Conservation (phyloP, 371 early-diverging fungal species). For the Rhizomucor pusillus region DNA sequence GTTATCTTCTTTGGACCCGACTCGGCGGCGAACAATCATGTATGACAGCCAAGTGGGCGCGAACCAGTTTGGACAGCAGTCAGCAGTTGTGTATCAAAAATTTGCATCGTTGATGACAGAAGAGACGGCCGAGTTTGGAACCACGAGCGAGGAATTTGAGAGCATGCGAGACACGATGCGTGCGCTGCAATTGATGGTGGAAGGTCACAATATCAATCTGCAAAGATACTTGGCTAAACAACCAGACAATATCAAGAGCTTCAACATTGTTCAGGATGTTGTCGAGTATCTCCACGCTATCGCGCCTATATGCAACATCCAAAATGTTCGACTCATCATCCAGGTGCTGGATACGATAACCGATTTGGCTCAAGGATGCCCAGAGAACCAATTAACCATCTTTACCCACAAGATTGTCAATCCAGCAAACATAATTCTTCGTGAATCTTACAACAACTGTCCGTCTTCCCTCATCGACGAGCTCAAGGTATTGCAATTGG, state of each 20-base stretch:
- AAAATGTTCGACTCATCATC: conserved; percentile 45
- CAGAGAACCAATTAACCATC: conserved; percentile 42
- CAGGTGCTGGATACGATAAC: conserved; percentile 60
- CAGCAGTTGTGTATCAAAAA: conserved; percentile 18
- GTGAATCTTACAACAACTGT: conserved; percentile 31
- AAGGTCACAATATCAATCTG: conserved; percentile 54
- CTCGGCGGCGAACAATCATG: conserved; percentile 5
- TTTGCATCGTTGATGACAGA: conserved; percentile 27
- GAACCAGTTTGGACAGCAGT: conserved; percentile 6
- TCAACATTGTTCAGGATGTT: conserved; percentile 53
- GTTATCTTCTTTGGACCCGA: conserved; percentile 7
- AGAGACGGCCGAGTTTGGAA: conserved; percentile 28
- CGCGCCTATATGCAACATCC: conserved; percentile 39
- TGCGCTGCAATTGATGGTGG: conserved; percentile 52
- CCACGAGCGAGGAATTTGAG: conserved; percentile 32
- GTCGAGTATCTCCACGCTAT: conserved; percentile 55
- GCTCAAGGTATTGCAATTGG: conserved; percentile 33
- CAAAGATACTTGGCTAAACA: conserved; percentile 53
- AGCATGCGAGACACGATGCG: conserved; percentile 50
- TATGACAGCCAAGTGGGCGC: not conserved
- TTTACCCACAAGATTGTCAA: conserved; percentile 53
- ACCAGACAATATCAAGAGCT: conserved; percentile 57
- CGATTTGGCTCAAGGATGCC: conserved; percentile 51
- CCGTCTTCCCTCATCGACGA: conserved; percentile 27
- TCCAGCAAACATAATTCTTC: conserved; percentile 48